Percentiles rank a stretch among this genome's conserved stretches.
These are phyloP conservation scores for Aleurites moluccanus DNA, from an alignment of 441 rosid genomes.

Conservation along the genomic window DNA sequence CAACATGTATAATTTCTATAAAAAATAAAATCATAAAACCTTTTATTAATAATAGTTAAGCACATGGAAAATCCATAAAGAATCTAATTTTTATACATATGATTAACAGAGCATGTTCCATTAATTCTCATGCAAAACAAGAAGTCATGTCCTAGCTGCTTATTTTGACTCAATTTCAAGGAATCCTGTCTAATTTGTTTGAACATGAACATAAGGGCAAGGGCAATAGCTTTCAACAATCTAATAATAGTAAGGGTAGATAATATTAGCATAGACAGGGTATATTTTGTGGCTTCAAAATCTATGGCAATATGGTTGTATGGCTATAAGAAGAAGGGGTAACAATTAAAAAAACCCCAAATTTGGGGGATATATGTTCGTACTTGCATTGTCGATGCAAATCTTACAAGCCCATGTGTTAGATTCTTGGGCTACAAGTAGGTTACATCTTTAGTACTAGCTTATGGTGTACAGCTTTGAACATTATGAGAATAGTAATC, in stretches of 20 bases:
- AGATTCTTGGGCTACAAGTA: constrained; percentile 47
- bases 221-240: background rate
- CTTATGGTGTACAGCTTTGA: constrained; percentile 34
- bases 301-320: background rate
- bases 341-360: constrained; percentile 7
- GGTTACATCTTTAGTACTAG: constrained; percentile 33
- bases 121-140: background rate
- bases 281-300: background rate
- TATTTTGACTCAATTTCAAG: constrained; percentile 20
- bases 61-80: constrained; percentile 7
- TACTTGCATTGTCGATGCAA: constrained; percentile 32
- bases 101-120: constrained; percentile 14
- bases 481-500: constrained; percentile 37
- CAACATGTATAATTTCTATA: background rate
- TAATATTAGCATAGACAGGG: background rate
- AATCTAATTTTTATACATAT: constrained; percentile 3
- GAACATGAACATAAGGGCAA: constrained; percentile 4
- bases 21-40: background rate
- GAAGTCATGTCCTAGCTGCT: constrained; percentile 17
- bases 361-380: constrained; percentile 36
- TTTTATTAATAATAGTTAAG: background rate
- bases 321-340: constrained; percentile 13
- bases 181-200: constrained; percentile 3
- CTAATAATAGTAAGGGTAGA: background rate
- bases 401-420: constrained; percentile 52